Conservation (phyloP, 169 alveolate species). For the Eimeria tenella region DNA sequence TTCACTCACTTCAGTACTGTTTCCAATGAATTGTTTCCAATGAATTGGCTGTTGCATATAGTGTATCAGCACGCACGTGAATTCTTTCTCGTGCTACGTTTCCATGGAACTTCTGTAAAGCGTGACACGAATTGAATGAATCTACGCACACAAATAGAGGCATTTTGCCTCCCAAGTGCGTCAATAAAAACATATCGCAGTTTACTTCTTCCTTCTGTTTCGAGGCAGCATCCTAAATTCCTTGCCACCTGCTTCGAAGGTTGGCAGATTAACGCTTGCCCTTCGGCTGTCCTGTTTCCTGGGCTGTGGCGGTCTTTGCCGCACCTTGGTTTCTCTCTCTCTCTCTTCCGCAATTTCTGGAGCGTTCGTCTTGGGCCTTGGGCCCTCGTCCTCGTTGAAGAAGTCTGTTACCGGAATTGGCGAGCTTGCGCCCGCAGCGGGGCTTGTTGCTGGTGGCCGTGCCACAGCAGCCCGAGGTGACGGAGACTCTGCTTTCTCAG, state of each 20-base stretch:
- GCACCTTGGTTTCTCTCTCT: neutral
- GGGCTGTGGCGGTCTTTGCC: constrained; percentile 1
- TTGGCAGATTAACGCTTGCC: constrained; percentile 34
- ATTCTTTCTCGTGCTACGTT: no score
- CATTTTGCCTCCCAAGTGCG: no score
- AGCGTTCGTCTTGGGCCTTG: constrained; percentile 58
- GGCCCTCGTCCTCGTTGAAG: constrained; percentile 54
- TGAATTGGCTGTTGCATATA: no score
- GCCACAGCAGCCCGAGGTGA: neutral
- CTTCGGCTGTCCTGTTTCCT: constrained; percentile 37
- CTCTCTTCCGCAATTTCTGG: constrained; percentile 57
- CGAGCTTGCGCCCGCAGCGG: constrained; percentile 8
- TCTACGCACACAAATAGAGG: no score
- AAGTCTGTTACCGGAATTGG: neutral
- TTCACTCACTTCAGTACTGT: no score
- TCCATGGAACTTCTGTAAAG: no score
- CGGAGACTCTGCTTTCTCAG: neutral
- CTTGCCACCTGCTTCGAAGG: constrained; percentile 64
- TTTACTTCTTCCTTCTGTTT: constrained; percentile 8
- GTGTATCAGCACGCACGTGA: no score
- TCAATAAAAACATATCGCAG: no score
- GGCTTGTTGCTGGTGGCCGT: neutral
- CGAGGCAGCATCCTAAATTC: constrained; percentile 67
- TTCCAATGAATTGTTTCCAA: no score
- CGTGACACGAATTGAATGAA: no score